Percentiles rank a stretch among this genome's conserved stretches.
These are phyloP conservation scores for Talaromyces amestolkiae DNA, from an alignment of 2,329 filamentous ascomycete genomes.

Conservation along the genomic window DNA sequence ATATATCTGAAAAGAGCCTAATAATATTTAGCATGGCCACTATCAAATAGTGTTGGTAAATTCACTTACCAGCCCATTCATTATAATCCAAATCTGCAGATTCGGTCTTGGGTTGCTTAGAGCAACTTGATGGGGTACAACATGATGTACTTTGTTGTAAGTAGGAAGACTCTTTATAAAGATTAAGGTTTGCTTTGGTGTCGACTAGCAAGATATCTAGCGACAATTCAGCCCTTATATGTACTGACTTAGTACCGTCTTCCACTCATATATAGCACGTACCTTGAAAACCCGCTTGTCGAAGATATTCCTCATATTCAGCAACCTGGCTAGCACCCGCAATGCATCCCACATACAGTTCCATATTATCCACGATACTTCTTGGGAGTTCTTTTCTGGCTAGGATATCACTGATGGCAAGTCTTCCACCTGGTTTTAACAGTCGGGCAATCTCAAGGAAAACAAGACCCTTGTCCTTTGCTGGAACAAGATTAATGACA, in stretches of 20 bases:
- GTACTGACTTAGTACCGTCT: background rate
- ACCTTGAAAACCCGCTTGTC: conserved; percentile 53
- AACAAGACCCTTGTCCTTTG: conserved; percentile 51
- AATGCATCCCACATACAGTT: conserved; percentile 61
- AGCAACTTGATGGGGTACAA: conserved; percentile 17
- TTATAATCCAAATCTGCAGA: conserved; percentile 47
- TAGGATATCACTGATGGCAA: conserved; percentile 62
- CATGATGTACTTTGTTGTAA: conserved; percentile 22
- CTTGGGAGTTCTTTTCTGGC: conserved; percentile 50
- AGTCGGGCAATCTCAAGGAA: conserved; percentile 60
- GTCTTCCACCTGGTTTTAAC: conserved; percentile 56
- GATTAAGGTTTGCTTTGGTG: conserved; percentile 11
- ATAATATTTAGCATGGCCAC: conserved; percentile 9
- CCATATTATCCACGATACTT: conserved; percentile 49
- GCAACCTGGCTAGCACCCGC: conserved; percentile 54
- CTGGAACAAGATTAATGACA: conserved; percentile 59
- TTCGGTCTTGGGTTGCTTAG: conserved; percentile 14
- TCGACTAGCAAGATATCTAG: conserved; percentile 13
- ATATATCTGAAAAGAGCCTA: conserved; percentile 53
- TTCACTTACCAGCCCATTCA: conserved; percentile 50
- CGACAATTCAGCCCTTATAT: background rate
- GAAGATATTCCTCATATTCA: conserved; percentile 55
- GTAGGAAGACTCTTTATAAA: conserved; percentile 8
- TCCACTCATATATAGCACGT: conserved; percentile 31
- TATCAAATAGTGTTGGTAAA: background rate